Evolutionary conservation across 495 filamentous ascomycete species (phyloP).

Genomic region (Diplogelasinospora grovesii): DNA sequence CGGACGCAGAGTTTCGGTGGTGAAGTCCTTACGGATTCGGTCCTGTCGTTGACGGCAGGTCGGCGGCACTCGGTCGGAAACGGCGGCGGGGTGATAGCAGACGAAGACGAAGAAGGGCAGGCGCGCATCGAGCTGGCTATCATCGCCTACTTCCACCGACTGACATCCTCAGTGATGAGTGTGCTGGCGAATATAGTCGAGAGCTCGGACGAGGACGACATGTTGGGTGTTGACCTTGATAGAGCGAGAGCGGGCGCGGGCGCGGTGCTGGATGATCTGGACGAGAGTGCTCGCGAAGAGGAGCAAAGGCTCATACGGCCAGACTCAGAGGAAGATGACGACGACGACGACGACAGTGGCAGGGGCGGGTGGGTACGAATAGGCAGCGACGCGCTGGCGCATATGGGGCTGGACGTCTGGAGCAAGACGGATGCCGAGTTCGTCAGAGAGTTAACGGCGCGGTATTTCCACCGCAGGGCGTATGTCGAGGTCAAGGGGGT

Average conservation of each 20-base stretch:
- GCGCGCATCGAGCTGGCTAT: conserved; percentile 60
- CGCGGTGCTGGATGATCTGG: conserved; percentile 14
- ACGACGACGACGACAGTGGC: conserved; percentile 28
- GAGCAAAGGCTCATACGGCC: conserved; percentile 17
- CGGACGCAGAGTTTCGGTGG: conserved; percentile 22
- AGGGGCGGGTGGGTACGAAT: conserved; percentile 45
- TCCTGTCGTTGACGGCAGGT: conserved; percentile 30
- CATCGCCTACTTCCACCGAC: conserved; percentile 85
- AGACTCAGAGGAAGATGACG: conserved; percentile 21
- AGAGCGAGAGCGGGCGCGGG: conserved; percentile 19
- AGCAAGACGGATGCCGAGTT: conserved; percentile 70
- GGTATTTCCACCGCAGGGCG: conserved; percentile 68
- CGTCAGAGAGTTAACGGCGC: conserved; percentile 54
- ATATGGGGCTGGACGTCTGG: conserved; percentile 86
- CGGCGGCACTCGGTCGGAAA: too few species aligned
- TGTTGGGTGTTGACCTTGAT: conserved; percentile 35
- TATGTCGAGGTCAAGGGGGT: conserved; percentile 65
- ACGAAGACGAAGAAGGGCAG: conserved; percentile 21
- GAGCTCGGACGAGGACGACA: conserved; percentile 45
- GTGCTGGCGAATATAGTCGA: conserved; percentile 65
- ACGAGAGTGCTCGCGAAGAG: conserved; percentile 20
- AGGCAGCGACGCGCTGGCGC: conserved; percentile 61
- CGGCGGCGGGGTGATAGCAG: conserved; percentile 6
- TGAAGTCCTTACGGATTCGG: conserved; percentile 29
- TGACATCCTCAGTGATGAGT: conserved; percentile 65